phyloP scores from a whole-genome alignment of 306 rosid species.

The Dalbergia cochinchinensis region DNA sequence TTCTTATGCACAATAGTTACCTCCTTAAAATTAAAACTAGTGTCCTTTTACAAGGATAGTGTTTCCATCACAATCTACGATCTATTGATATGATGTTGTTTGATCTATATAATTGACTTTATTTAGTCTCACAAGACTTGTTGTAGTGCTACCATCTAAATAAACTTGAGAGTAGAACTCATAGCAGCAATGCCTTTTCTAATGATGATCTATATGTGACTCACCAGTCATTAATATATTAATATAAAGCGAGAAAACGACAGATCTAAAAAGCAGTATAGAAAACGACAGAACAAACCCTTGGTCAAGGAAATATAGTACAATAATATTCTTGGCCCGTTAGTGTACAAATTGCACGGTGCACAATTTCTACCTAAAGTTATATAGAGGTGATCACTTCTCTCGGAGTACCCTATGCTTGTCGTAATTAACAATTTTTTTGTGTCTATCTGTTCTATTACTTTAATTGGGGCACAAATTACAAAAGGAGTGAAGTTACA shows the following conservation, averaged over 20 bases:
- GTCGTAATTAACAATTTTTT: neutral
- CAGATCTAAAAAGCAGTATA: neutral
- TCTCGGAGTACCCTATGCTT: neutral
- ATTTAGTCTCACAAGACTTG: no score
- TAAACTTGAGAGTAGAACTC: no score
- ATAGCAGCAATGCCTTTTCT: neutral
- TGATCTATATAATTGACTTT: no score
- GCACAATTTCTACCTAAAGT: neutral
- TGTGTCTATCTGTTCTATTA: neutral
- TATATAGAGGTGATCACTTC: neutral
- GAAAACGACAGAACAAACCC: neutral
- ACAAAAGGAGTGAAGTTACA: neutral
- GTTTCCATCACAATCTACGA: no score
- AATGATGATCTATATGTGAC: neutral
- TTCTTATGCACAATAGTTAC: no score
- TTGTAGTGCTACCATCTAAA: no score
- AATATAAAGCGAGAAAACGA: neutral
- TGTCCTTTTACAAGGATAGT: no score
- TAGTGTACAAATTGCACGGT: slow-evolving; percentile 17
- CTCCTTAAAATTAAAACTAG: neutral
- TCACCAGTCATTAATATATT: no score
- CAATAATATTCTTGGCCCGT: slow-evolving; percentile 11
- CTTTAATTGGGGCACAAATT: neutral
- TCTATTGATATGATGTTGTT: no score
- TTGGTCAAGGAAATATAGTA: neutral